Evolutionary conservation across 805 yeast species (phyloP).

Genomic region (Candida saitoana): DNA sequence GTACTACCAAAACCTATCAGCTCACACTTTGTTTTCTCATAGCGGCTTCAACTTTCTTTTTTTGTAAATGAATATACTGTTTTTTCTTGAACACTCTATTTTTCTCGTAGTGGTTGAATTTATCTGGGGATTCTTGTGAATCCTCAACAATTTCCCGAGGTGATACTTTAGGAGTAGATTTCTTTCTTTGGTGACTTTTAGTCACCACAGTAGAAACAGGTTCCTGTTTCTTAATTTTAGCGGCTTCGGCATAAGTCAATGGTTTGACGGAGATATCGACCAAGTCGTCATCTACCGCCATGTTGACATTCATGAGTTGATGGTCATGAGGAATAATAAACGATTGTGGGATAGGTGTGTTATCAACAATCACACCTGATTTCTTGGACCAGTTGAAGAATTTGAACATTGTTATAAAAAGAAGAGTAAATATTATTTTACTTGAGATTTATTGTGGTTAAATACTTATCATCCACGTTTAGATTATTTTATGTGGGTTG

Average conservation of each 20-base stretch:
- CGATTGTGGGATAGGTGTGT: conserved; percentile 19
- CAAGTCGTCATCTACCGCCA: conserved; percentile 29
- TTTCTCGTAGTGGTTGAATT: conserved; percentile 2
- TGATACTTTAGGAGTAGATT: not conserved
- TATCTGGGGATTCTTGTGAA: not conserved
- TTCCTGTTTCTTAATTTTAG: conserved; percentile 25
- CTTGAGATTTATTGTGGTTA: conserved; percentile 11
- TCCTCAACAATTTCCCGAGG: not conserved
- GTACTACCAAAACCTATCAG: not conserved
- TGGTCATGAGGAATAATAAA: conserved; percentile 29
- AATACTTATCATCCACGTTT: not conserved
- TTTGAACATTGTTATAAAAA: conserved; percentile 16
- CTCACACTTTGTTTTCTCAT: not conserved
- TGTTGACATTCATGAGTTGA: conserved; percentile 29
- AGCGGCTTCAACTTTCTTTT: not conserved
- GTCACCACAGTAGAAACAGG: conserved; percentile 16
- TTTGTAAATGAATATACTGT: not conserved
- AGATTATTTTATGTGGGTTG: not conserved
- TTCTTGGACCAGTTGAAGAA: conserved; percentile 8
- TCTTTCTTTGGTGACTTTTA: not conserved
- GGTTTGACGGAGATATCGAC: conserved; percentile 33
- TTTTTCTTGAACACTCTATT: conserved; percentile 2
- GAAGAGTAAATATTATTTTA: conserved; percentile 14
- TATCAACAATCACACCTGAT: conserved; percentile 2
- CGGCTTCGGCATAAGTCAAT: conserved; percentile 45